Evolutionary conservation across 805 yeast genomes (phyloP), one percentile per base, ranked within the genome.

Genomic region (Yarrowia yakushimensis): DNA sequence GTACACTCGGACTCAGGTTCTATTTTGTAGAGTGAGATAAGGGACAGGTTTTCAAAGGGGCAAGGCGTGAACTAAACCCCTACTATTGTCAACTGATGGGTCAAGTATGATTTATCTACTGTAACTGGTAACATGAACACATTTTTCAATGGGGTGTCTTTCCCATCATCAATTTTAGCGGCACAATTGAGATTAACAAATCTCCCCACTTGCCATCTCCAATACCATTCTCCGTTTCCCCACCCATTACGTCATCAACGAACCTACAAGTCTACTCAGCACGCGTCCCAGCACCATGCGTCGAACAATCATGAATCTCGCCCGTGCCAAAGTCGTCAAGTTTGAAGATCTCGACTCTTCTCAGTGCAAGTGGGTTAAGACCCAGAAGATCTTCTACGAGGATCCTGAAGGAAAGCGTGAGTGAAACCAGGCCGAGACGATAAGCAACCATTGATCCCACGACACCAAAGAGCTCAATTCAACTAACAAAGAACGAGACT

Each of bases 351-450:
- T 70, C 60, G 61, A 55, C 37, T 39, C 61, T 27, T 66, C 69
- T 7, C 82, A 83, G 43, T 86, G 90, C 48, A 81, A 79, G 68
- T 87, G 92, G 89, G 82, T 87, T 57, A 81, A 83, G 70, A 76
- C 89, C 50, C 81, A 85, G 64, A 86, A 83, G 70, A 78, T 90
- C 66, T 80, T 82, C 48, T 90, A 89, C 72, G 64, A 68, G n/a
- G 96, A 88, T 67, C 93, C 96, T 6, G 76, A 77, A 25, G 96
- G 96, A 0, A 77, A 73, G 15, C 65, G 71, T 41, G 65, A 65
- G 36, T 23, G 22, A 36, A 17, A 12, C 2, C 12, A 10, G 3
- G 31, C 6, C 31, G 31, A 28, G 12, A 28, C 31, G 31, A 28
- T 10, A 28, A 28, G 31, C 12, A 6, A 28, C 12, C 12, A 28